These are phyloP conservation scores for Calonectria hawksworthii DNA, from an alignment of 2,329 filamentous ascomycete species.

Conservation along the genomic window DNA sequence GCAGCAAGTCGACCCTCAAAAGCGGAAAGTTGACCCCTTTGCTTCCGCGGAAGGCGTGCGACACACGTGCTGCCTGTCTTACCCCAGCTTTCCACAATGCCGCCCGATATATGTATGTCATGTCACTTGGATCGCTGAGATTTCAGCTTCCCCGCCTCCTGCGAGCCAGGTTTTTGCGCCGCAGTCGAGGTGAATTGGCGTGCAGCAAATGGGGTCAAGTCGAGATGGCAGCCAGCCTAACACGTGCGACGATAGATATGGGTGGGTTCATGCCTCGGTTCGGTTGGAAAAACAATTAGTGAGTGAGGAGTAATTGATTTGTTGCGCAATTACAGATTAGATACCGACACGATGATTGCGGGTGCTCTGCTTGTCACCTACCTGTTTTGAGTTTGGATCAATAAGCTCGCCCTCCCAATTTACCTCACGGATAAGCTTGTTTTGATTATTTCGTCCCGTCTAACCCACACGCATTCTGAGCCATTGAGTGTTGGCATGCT, in stretches of 20 bases:
- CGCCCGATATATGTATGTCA: background rate
- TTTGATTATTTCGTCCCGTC: background rate
- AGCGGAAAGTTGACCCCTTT: conserved; percentile 16
- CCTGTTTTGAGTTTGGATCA: conserved; percentile 2
- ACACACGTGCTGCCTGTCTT: background rate
- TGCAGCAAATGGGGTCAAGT: background rate
- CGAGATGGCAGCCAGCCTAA: background rate
- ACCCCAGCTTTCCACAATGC: conserved; percentile 16
- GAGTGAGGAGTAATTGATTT: background rate
- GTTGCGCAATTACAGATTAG: background rate
- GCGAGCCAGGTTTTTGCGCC: background rate
- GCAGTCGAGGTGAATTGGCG: background rate
- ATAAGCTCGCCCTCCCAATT: background rate
- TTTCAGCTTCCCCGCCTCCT: background rate
- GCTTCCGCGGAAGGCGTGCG: conserved; percentile 1
- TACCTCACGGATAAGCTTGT: conserved; percentile 13
- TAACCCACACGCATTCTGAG: background rate
- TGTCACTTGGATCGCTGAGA: background rate
- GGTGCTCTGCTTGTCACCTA: background rate
- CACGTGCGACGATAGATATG: background rate
- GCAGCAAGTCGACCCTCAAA: background rate
- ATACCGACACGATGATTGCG: background rate
- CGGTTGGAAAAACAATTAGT: background rate
- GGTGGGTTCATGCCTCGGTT: background rate
- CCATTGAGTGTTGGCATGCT: background rate